Percentiles rank a stretch among this genome's conserved stretches.
Evolutionary conservation across 1,139 yeast genomes (phyloP).

Genomic region (Candida glucosophila): DNA sequence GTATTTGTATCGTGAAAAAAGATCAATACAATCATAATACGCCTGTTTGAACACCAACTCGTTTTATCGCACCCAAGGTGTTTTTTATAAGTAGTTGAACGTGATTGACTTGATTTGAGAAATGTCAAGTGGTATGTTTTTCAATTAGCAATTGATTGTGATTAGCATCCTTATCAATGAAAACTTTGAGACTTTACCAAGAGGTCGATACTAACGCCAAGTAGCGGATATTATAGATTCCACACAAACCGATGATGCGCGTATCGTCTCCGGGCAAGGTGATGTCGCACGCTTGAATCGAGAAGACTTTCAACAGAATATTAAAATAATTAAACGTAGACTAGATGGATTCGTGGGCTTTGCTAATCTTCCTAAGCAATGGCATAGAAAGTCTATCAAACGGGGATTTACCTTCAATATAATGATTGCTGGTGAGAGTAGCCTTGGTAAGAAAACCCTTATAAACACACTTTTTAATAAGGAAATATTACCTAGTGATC

Average conservation of each 20-base stretch:
- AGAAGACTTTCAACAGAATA: slow-evolving; percentile 22
- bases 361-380: slow-evolving; percentile 96
- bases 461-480: slow-evolving; percentile 86
- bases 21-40: too few species aligned
- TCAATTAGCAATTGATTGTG: too few species aligned
- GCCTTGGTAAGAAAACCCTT: slow-evolving; percentile 90
- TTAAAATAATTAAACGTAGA: slow-evolving; percentile 67
- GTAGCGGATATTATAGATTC: slow-evolving; percentile 6
- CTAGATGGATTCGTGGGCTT: slow-evolving; percentile 93
- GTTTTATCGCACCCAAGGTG: too few species aligned
- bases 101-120: too few species aligned
- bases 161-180: too few species aligned
- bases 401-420: slow-evolving; percentile 90
- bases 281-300: slow-evolving; percentile 1
- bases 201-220: slow-evolving; percentile 2
- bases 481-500: slow-evolving; percentile 39
- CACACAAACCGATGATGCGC: slow-evolving; percentile 4
- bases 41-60: too few species aligned
- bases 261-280: slow-evolving; percentile 3
- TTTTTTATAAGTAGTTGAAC: too few species aligned
- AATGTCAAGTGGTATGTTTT: slow-evolving; percentile 4
- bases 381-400: slow-evolving; percentile 93
- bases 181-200: too few species aligned
- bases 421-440: slow-evolving; percentile 86
- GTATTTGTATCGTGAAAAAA: too few species aligned